Base-by-base conservation (phyloP, 1,284 basidiomycete species). In the Papiliotrema nemorosa region DNA sequence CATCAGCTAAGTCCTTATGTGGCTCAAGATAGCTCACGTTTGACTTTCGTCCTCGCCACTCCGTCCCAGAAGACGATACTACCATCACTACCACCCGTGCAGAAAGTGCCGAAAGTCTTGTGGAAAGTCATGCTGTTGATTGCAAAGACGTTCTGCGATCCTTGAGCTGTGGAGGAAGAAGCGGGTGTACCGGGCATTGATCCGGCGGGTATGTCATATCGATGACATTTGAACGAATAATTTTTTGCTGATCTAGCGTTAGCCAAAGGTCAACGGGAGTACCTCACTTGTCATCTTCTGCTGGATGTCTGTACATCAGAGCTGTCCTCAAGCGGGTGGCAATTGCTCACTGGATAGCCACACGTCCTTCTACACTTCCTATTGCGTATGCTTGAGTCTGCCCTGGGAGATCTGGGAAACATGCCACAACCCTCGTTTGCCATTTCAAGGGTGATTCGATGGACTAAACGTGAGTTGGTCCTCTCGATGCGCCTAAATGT, bases 141-240 rank as follows among this genome's bases (percentile, higher is more conserved):
- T 1, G 92, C 82, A 67, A 83, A 97, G 14, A 97, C 87, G 43
- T 91, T 77, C 0, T 86, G 84, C 60, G 88, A 84, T 3, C 84
- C 81, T n/a, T n/a, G n/a, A n/a, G n/a, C n/a, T n/a, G n/a, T n/a
- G n/a, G n/a, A n/a, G 2, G 76, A 69, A 49, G 80, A 76, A 58
- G 67, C 66, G 1, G 64, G 66, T n/a, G 62, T 60, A 12, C 55
- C 63, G 3, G 62, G 63, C 61, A 63, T 67, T 20, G 53, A 52
- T n/a, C 59, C 57, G 13, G 41, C 44, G 3, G 65, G 60, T 26
- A 69, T 64, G 46, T 92, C 89, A 47, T 83, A 83, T 36, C 93
- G 88, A 71, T 97, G 93, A 67, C 93, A 97, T 67, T 92, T 94
- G 82, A 97, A 97, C 0, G 89, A 91, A 70, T 94, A 96, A 76